phyloP scores from a whole-genome alignment of 2,329 filamentous ascomycete species.

The Ascosphaera acerosa region DNA sequence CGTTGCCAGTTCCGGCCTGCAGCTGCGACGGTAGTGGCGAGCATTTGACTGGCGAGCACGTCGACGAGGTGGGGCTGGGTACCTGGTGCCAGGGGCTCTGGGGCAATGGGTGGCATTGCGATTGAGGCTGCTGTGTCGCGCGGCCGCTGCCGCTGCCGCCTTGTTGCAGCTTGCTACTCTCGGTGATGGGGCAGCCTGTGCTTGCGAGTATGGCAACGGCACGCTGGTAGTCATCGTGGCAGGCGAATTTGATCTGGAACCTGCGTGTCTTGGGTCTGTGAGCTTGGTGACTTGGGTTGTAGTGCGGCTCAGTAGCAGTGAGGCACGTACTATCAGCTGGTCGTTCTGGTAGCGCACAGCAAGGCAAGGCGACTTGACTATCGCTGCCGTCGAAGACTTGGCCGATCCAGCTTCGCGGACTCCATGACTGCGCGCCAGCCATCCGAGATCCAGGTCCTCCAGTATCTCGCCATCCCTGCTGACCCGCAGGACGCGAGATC shows the following conservation, averaged over 20 bases:
- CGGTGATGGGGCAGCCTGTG: conserved; percentile 19
- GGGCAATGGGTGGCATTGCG: too few relatives aligned
- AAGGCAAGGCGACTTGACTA: conserved; percentile 21
- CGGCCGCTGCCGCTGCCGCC: too few relatives aligned
- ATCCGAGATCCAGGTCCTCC: background rate
- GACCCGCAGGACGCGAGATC: background rate
- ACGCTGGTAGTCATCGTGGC: conserved; percentile 17
- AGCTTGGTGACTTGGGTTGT: too few relatives aligned
- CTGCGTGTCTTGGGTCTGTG: conserved; percentile 19
- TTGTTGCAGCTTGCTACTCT: too few relatives aligned
- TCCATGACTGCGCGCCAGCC: background rate
- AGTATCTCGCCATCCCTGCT: background rate
- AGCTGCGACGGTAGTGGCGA: too few relatives aligned
- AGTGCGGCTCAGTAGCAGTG: too few relatives aligned
- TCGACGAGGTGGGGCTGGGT: too few relatives aligned
- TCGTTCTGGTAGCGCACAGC: conserved; percentile 19
- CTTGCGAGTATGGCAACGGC: conserved; percentile 17
- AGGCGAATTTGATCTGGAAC: conserved; percentile 21
- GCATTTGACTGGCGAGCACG: too few relatives aligned
- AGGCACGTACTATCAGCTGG: conserved; percentile 1
- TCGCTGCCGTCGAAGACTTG: conserved; percentile 15
- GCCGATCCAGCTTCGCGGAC: too few relatives aligned
- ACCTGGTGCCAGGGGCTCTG: too few relatives aligned
- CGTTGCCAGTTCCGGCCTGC: too few relatives aligned
- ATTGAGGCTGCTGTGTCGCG: too few relatives aligned